phyloP scores from a whole-genome alignment of 768 basidiomycete genomes.

The Lactarius trivialis region DNA sequence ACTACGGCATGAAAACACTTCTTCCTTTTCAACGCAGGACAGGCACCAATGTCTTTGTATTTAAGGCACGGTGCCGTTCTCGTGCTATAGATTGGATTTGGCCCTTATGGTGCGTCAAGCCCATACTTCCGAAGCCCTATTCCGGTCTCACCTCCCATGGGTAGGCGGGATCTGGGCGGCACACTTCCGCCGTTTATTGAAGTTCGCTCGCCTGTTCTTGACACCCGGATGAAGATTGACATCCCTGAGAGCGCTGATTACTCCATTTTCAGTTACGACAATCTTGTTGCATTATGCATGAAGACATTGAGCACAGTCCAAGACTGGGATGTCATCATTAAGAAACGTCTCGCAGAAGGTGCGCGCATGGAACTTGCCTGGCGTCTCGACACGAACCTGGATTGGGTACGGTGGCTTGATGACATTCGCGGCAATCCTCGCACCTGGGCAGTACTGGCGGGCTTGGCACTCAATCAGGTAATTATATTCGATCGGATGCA shows the following conservation, averaged over 20 bases:
- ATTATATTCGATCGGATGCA: constrained; percentile 24
- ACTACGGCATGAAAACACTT: constrained; percentile 37
- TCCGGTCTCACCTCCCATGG: neutral
- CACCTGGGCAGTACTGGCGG: constrained; percentile 69
- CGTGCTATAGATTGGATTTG: constrained; percentile 86
- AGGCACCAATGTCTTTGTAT: constrained; percentile 82
- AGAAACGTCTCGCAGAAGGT: constrained; percentile 47
- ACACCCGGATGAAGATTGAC: constrained; percentile 62
- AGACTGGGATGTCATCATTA: constrained; percentile 58
- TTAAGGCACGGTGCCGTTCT: constrained; percentile 73
- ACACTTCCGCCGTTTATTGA: constrained; percentile 63
- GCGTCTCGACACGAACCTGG: constrained; percentile 64
- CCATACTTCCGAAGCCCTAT: neutral
- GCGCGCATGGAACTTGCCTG: constrained; percentile 68
- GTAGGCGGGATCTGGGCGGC: constrained; percentile 69
- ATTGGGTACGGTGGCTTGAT: constrained; percentile 80
- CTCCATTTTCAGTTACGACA: constrained; percentile 49
- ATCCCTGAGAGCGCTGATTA: constrained; percentile 39
- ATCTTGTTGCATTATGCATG: constrained; percentile 57
- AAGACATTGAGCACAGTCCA: constrained; percentile 47
- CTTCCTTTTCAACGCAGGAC: constrained; percentile 46
- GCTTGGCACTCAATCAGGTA: constrained; percentile 68
- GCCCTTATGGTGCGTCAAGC: constrained; percentile 59
- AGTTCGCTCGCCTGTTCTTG: constrained; percentile 60
- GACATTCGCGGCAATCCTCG: constrained; percentile 57